Base-by-base conservation (phyloP, 495 filamentous ascomycete genomes). In the Tuber magnatum region DNA sequence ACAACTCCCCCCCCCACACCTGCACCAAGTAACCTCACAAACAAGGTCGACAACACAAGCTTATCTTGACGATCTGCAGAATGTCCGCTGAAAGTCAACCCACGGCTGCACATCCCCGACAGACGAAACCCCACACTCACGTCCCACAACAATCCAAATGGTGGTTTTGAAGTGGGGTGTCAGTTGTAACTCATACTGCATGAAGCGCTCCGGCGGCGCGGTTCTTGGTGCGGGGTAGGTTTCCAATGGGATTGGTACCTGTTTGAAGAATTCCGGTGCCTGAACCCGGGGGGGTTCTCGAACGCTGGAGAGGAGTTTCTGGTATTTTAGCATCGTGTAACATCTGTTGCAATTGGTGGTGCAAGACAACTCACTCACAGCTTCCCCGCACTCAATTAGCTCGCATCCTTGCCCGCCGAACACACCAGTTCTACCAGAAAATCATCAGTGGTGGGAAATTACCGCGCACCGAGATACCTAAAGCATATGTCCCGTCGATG, bases 181-280 rank as follows among this genome's bases (percentile, higher is more conserved):
- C 4, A 14, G 51, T 61, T 61, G 51, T 61, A 61, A 61, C 51
- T 61, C 51, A 61, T 61, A 61, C 51, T 61, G 51, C 51, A 61
- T 32, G 51, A 61, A 61, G 51, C 51, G 32, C 51, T 32, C n/a
- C 51, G n/a, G 51, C 10, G 51, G 51, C 51, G 51, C 51, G 51
- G 51, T 32, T 61, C 28, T 32, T 61, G 28, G 28, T 16, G 51
- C 51, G n/a, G 51, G 51, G 51, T n/a, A 61, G n/a, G 51, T n/a
- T 61, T n/a, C 46, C 24, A 61, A 61, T 61, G 3, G n/a, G 3
- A 32, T 61, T 61, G n/a, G 51, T 61, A 61, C 51, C 51, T 61
- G 51, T 61, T 61, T 28, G 51, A 61, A 32, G 51, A 22, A 61
- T 61, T 32, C 51, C 51, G 51, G 51, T 61, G 9, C 51, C 51